Percentiles rank a stretch among this genome's conserved stretches.
Evolutionary conservation across 2,329 filamentous ascomycete species (phyloP).

Genomic region (Dactylellina leptospora): DNA sequence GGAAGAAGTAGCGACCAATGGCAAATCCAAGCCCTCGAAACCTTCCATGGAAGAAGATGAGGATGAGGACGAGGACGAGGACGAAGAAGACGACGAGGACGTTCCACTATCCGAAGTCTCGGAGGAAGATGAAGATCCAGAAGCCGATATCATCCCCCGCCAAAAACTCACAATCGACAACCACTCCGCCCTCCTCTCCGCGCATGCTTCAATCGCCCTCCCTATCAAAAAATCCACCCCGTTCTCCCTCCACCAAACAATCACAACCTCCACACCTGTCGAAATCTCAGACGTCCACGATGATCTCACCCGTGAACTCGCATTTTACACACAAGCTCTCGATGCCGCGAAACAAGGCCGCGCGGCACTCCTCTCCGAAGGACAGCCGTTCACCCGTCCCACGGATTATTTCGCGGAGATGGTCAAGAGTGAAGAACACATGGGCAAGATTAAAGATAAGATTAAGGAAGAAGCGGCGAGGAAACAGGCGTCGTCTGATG

Average conservation of each 20-base stretch:
- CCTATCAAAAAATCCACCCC: slow-evolving; percentile 71
- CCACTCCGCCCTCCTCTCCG: slow-evolving; percentile 80
- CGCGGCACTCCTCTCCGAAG: slow-evolving; percentile 78
- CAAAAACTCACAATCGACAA: slow-evolving; percentile 98
- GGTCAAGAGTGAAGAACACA: slow-evolving; percentile 98
- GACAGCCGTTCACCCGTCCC: slow-evolving; percentile 84
- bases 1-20: slow-evolving; percentile 60
- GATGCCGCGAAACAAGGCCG: slow-evolving; percentile 79
- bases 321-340: slow-evolving; percentile 90
- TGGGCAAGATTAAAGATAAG: slow-evolving; percentile 95
- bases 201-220: slow-evolving; percentile 80
- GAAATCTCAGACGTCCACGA: slow-evolving; percentile 85
- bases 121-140: slow-evolving; percentile 70
- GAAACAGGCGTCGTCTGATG: slow-evolving; percentile 92
- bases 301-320: slow-evolving; percentile 88
- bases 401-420: slow-evolving; percentile 98
- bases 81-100: slow-evolving; percentile 81
- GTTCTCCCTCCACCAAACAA: slow-evolving; percentile 83
- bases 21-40: slow-evolving; percentile 54
- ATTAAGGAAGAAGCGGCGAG: slow-evolving; percentile 87
- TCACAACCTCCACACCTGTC: slow-evolving; percentile 74
- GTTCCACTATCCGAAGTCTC: slow-evolving; percentile 89
- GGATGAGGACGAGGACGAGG: slow-evolving; percentile 68
- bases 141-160: slow-evolving; percentile 85
- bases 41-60: slow-evolving; percentile 67